Base-by-base conservation (phyloP, 495 filamentous ascomycete genomes). In the Aspergillus sclerotiicarbonarius region DNA sequence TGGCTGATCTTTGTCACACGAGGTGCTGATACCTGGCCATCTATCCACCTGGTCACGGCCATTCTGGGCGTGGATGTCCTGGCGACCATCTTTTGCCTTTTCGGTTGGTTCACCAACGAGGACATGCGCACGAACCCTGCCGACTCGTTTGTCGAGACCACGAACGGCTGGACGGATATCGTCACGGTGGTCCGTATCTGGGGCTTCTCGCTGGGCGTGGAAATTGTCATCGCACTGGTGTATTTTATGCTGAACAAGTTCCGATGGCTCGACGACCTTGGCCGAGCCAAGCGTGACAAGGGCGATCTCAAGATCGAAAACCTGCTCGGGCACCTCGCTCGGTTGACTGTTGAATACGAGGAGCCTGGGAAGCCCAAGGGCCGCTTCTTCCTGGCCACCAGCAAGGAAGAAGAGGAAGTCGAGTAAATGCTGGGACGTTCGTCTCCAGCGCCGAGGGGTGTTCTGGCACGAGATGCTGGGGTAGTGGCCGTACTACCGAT, bases 131-230 rank as follows among this genome's bases (percentile, higher is more conserved):
- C 70, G 25, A 69, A 68, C 55, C 79, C 72, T 20, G 58, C 53
- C 51, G 64, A 59, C 61, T 66, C 62, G 61, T 88, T 63, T 32
- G 67, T 70, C 4, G 76, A 80, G 51, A 80, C 81, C 9, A 56
- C 41, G 4, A 84, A 89, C 61, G 87, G 88, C 47, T 83, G 82
- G 75, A 87, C 84, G 16, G 83, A 86, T 65, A 84, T 92, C 60
- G 87, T 91, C 53, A 91, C 88, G 31, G 87, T 89, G 2, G 86
- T 90, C 18, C 81, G 89, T n/a, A 77, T 92, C 58, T 92, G 89
- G 88, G 78, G 76, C 13, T 90, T 84, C 73, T 87, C 85, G 3
- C 84, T 90, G 51, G 87, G 82, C 57, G 87, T 90, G 57, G 86
- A 84, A 59, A 86, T 90, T 59, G 81, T 90, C 61, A 86, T 90